A percentile compares a stretch with the other conserved stretches of the same genome.
These are phyloP conservation scores for Cladosporium sphaerospermum DNA, from an alignment of 2,329 filamentous ascomycete species.

Conservation along the genomic window DNA sequence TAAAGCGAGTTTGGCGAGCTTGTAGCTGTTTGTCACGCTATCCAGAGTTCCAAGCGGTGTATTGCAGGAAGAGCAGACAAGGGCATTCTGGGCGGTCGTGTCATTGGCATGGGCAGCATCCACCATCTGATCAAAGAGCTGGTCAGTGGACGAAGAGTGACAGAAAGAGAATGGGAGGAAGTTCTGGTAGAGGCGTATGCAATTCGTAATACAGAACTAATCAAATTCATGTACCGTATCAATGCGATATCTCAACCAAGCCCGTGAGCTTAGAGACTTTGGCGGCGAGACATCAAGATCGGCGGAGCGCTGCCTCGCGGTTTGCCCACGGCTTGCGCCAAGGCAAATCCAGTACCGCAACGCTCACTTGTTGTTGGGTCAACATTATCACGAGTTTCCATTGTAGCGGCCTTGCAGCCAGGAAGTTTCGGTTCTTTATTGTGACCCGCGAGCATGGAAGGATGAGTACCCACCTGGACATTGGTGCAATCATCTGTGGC, in stretches of 20 bases:
- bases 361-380: slow-evolving; percentile 26
- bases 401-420: slow-evolving; percentile 25
- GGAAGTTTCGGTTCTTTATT: slow-evolving; percentile 32
- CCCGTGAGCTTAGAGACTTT: slow-evolving; percentile 24
- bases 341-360: slow-evolving; percentile 18
- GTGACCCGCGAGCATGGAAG: background rate
- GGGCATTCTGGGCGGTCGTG: slow-evolving; percentile 5
- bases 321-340: slow-evolving; percentile 20
- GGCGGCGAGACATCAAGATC: slow-evolving; percentile 27
- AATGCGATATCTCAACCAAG: slow-evolving; percentile 18
- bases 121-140: background rate
- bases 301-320: slow-evolving; percentile 16
- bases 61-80: slow-evolving; percentile 36
- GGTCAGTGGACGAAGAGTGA: no score
- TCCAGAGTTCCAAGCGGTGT: slow-evolving; percentile 37
- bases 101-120: background rate
- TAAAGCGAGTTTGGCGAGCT: slow-evolving; percentile 25
- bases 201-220: no score
- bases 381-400: slow-evolving; percentile 32
- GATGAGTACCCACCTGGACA: slow-evolving; percentile 37
- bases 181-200: no score
- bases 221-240: slow-evolving; percentile 22
- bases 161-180: no score
- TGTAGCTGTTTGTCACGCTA: slow-evolving; percentile 37
- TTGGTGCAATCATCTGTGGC: slow-evolving; percentile 57